Evolutionary conservation across 805 yeast species (phyloP).

Genomic region (Kazachstania africana): DNA sequence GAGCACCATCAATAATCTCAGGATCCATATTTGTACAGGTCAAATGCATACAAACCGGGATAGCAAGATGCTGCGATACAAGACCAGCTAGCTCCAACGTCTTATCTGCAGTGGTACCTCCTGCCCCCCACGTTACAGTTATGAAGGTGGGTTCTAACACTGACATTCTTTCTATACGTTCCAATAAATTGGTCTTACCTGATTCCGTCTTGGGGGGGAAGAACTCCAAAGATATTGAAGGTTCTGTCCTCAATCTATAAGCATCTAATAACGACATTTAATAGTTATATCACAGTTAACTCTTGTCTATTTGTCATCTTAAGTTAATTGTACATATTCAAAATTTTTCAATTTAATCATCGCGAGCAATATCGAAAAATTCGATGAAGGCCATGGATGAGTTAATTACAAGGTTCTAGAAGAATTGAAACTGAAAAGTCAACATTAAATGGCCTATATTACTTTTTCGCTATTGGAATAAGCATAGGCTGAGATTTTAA

Average conservation of each 20-base stretch:
- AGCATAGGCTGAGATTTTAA: too few relatives aligned
- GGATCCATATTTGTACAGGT: conserved; percentile 91
- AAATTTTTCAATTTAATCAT: too few relatives aligned
- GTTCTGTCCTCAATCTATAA: conserved; percentile 36
- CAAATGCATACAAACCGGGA: conserved; percentile 89
- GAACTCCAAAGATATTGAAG: conserved; percentile 81
- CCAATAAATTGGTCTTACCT: conserved; percentile 73
- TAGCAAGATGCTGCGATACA: conserved; percentile 59
- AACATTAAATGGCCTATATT: too few relatives aligned
- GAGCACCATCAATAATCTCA: conserved; percentile 66
- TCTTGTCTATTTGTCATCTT: too few relatives aligned
- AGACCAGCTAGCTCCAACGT: conserved; percentile 73
- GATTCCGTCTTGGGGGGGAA: conserved; percentile 94
- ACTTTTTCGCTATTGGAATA: too few relatives aligned
- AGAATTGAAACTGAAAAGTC: too few relatives aligned
- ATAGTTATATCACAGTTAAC: too few relatives aligned
- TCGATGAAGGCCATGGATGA: too few relatives aligned
- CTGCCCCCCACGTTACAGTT: conserved; percentile 98
- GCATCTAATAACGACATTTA: conserved; percentile 34
- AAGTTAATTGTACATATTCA: too few relatives aligned
- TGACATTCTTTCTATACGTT: conserved; percentile 82
- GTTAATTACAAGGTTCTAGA: too few relatives aligned
- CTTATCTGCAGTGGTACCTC: conserved; percentile 84
- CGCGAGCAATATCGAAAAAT: too few relatives aligned
- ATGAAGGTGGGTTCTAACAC: conserved; percentile 80